Base-by-base conservation (phyloP, 805 yeast genomes). In the Monosporozyma aerobia region DNA sequence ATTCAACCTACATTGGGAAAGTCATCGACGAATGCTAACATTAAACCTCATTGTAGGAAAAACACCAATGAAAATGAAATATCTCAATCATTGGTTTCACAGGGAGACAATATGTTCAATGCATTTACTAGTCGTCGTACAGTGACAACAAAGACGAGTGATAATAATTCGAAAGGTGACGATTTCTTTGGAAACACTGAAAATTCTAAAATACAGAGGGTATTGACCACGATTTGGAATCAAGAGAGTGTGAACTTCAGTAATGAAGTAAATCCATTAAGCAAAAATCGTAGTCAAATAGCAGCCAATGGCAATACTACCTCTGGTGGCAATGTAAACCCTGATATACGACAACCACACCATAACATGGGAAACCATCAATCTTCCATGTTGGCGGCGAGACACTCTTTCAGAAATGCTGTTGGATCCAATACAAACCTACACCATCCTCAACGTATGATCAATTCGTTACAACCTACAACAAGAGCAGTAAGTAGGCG, bases 401-500 rank as follows among this genome's bases (percentile, higher is more conserved):
- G 62, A 8, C 56, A 56, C 27, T 51, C 61, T 14, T 39, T 61
- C 44, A 52, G 49, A 44, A 44, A 52, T 16, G 51, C 54, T 5
- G 53, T 56, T 51, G 57, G 60, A 2, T 48, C 61, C 4, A 52
- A 54, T 10, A 53, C 55, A 1, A 58, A 56, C 4, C 44, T 54
- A n/a, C 64, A 57, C 39, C 63, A 57, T 41, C 65, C 63, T 47
- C 69, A 63, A 47, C 51, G 69, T 37, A 54, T 57, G 30, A 53
- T 62, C 41, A 62, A 64, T 41, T 60, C 69, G 5, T 48, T 66
- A 27, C 71, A 67, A 33, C 76, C 76, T 7, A 66, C 73, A 0
- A 73, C 77, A 10, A 64, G 77, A 53, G 75, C 76, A 0, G 77
- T 72, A 2, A 70, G 71, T 54, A 62, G 74, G 53, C 56, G 70